Conservation (phyloP, 2,329 filamentous ascomycete genomes). For the Aureobasidium sp. region DNA sequence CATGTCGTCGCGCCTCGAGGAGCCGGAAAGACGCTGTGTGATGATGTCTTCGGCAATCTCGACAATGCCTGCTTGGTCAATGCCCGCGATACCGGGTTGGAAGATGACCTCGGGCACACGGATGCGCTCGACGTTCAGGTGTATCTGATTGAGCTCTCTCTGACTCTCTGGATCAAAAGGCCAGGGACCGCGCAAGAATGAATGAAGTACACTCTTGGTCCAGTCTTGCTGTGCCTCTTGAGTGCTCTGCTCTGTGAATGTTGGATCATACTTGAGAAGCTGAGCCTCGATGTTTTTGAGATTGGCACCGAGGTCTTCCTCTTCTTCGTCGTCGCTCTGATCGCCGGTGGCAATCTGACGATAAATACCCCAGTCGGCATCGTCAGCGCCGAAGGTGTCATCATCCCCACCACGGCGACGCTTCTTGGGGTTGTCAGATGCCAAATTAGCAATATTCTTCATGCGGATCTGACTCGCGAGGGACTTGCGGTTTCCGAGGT, state of each 20-base stretch:
- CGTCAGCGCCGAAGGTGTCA: conserved; percentile 93
- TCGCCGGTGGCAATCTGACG: conserved; percentile 82
- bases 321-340: conserved; percentile 79
- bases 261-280: conserved; percentile 75
- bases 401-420: conserved; percentile 82
- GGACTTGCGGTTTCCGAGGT: conserved; percentile 93
- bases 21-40: conserved; percentile 63
- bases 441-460: conserved; percentile 95
- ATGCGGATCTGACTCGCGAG: conserved; percentile 94
- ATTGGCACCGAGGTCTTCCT: conserved; percentile 70
- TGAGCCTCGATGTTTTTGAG: conserved; percentile 77
- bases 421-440: conserved; percentile 77
- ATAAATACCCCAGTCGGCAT: conserved; percentile 97
- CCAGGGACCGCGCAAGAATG: conserved; percentile 80
- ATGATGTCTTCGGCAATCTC: conserved; percentile 90
- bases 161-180: conserved; percentile 77
- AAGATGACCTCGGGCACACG: conserved; percentile 90
- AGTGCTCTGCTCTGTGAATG: conserved; percentile 88
- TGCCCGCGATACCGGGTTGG: conserved; percentile 81
- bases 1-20: conserved; percentile 57
- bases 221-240: conserved; percentile 90
- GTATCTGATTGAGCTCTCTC: conserved; percentile 76
- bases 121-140: conserved; percentile 94
- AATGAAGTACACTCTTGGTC: conserved; percentile 85
- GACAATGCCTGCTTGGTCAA: conserved; percentile 88